Percentiles rank a stretch among this genome's conserved stretches.
Evolutionary conservation across 2,329 filamentous ascomycete genomes (phyloP).

Genomic region (Fusarium verticillioides): DNA sequence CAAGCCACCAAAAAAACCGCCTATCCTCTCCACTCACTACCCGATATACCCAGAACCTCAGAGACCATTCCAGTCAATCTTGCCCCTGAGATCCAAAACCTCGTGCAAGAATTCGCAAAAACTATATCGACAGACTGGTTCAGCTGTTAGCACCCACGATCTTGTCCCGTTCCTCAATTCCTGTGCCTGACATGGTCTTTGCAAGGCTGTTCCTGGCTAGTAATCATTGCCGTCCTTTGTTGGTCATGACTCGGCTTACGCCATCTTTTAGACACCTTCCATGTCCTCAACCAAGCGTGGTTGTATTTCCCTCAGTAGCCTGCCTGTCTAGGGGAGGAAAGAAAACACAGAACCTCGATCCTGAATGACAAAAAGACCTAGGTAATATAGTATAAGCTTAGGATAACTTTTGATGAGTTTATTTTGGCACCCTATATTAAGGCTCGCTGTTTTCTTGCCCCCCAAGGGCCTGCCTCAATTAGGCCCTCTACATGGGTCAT

Average conservation of each 20-base stretch:
- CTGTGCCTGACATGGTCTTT: constrained; percentile 20
- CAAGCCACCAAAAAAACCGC: constrained; percentile 27
- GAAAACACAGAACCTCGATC: too few species aligned
- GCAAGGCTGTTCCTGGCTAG: constrained; percentile 35
- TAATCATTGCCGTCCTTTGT: constrained; percentile 30
- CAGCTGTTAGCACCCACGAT: background rate
- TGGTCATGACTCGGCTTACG: constrained; percentile 32
- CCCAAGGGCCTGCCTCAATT: background rate
- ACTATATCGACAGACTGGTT: constrained; percentile 26
- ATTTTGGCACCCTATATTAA: too few species aligned
- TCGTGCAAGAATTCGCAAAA: constrained; percentile 25
- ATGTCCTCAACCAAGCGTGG: background rate
- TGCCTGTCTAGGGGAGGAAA: background rate
- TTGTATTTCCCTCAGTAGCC: background rate
- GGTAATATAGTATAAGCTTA: too few species aligned
- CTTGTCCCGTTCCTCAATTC: constrained; percentile 9
- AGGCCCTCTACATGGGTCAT: background rate
- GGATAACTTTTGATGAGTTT: too few species aligned
- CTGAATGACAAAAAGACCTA: too few species aligned
- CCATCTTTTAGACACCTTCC: constrained; percentile 16
- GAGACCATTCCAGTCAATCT: constrained; percentile 29
- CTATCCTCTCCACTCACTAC: background rate
- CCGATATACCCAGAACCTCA: constrained; percentile 14
- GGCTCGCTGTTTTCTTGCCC: too few species aligned
- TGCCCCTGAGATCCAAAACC: constrained; percentile 33